Percentiles rank a stretch among this genome's conserved stretches.
Evolutionary conservation across 805 yeast genomes (phyloP).

Genomic region (Sugiyamaella valdiviana): DNA sequence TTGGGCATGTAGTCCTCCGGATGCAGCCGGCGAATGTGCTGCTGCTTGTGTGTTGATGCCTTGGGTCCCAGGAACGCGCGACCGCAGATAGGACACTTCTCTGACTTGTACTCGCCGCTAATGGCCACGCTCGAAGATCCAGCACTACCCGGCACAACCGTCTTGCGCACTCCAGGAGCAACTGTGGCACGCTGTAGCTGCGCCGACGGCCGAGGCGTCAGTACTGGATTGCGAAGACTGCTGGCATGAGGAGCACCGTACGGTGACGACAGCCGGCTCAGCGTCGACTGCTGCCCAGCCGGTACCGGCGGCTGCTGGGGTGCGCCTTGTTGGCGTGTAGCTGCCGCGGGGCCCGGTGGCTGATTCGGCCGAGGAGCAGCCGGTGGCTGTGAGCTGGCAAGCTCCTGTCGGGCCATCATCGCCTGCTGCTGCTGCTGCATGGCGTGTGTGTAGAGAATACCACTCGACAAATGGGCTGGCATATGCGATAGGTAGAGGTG

Average conservation of each 20-base stretch:
- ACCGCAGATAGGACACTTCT: conserved; percentile 39
- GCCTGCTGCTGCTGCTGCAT: conserved; percentile 3
- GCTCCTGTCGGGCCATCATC: not conserved
- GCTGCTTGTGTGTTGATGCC: conserved; percentile 44
- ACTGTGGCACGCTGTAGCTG: not conserved
- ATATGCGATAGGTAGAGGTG: conserved; percentile 12
- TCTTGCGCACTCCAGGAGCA: conserved; percentile 6
- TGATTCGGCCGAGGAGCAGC: conserved; percentile 2
- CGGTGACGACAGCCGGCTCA: not conserved
- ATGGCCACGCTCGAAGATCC: not conserved
- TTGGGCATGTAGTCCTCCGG: conserved; percentile 42
- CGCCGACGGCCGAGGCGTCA: not conserved
- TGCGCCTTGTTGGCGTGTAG: not conserved
- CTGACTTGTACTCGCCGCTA: conserved; percentile 25
- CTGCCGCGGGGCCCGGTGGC: not conserved
- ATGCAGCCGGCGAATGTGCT: conserved; percentile 42
- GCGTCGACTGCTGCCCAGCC: not conserved
- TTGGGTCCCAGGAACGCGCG: conserved; percentile 43
- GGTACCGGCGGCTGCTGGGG: not conserved
- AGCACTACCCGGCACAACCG: not conserved
- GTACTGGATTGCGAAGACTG: not conserved
- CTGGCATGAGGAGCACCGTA: not conserved
- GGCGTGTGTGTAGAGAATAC: conserved; percentile 1
- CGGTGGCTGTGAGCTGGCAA: not conserved
- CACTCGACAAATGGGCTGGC: conserved; percentile 9